Evolutionary conservation across 371 early-diverging fungal species (phyloP).

Genomic region (Smittium culicis): DNA sequence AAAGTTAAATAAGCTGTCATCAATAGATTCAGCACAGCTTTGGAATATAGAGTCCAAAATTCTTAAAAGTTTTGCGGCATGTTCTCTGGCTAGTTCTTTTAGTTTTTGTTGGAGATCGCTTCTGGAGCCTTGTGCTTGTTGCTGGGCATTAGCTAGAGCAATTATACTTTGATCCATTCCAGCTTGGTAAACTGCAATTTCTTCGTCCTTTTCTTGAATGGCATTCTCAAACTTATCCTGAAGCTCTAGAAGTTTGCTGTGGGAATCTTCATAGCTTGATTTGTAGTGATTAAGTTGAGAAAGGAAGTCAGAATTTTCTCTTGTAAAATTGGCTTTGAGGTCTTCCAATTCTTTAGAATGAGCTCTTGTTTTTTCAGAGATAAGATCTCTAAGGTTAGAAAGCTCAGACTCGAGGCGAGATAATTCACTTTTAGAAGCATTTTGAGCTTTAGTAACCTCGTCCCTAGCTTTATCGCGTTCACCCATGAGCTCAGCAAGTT

Average conservation of each 20-base stretch:
- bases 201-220: conserved; percentile 63
- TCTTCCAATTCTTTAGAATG: conserved; percentile 72
- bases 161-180: conserved; percentile 87
- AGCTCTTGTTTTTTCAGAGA: conserved; percentile 56
- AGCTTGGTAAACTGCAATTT: conserved; percentile 76
- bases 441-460: conserved; percentile 48
- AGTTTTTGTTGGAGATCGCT: conserved; percentile 49
- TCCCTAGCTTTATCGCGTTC: conserved; percentile 67
- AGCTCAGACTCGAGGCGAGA: conserved; percentile 62
- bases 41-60: conserved; percentile 80
- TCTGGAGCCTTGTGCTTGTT: conserved; percentile 35
- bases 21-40: conserved; percentile 70
- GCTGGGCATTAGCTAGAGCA: conserved; percentile 65
- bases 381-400: conserved; percentile 51
- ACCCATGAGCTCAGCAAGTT: conserved; percentile 65
- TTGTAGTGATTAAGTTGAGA: conserved; percentile 19
- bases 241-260: conserved; percentile 50
- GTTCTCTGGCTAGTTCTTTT: conserved; percentile 45
- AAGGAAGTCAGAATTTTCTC: conserved; percentile 67
- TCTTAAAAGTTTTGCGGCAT: conserved; percentile 55
- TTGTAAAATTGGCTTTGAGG: conserved; percentile 56
- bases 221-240: conserved; percentile 52
- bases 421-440: conserved; percentile 65
- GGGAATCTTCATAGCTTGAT: conserved; percentile 40
- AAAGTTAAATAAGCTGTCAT: conserved; percentile 73